phyloP scores from a whole-genome alignment of 371 early-diverging fungal genomes.

The Amoeboradix gromovi region DNA sequence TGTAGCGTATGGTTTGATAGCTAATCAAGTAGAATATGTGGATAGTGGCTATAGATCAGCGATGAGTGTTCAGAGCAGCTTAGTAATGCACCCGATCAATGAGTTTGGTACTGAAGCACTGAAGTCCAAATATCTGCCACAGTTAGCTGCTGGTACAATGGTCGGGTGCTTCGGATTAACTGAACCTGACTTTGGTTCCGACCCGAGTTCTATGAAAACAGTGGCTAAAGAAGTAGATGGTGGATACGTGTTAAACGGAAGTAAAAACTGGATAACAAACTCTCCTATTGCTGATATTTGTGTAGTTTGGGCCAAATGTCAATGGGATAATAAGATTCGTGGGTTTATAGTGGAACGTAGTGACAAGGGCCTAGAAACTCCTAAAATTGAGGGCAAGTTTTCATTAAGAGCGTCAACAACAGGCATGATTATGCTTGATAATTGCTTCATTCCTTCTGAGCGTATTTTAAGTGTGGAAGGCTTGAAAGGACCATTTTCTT shows the following conservation, averaged over 20 bases:
- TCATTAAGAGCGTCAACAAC: conserved; percentile 76
- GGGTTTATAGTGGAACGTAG: conserved; percentile 76
- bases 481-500: conserved; percentile 85
- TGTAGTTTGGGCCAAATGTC: conserved; percentile 84
- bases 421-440: conserved; percentile 94
- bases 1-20: conserved; percentile 81
- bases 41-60: conserved; percentile 88
- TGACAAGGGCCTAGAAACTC: conserved; percentile 55
- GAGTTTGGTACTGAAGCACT: conserved; percentile 72
- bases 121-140: conserved; percentile 61
- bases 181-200: conserved; percentile 92
- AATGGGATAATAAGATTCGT: conserved; percentile 53
- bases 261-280: conserved; percentile 96
- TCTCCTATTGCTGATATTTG: conserved; percentile 91
- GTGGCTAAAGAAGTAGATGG: conserved; percentile 34
- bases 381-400: conserved; percentile 77
- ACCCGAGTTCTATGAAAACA: conserved; percentile 80
- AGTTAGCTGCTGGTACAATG: conserved; percentile 46
- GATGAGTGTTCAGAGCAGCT: conserved; percentile 87
- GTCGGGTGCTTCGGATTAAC: conserved; percentile 85
- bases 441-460: conserved; percentile 62
- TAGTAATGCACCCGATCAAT: conserved; percentile 90
- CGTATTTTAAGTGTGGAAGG: conserved; percentile 70
- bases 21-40: conserved; percentile 81
- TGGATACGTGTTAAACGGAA: conserved; percentile 48